phyloP scores from a whole-genome alignment of 2,329 filamentous ascomycete genomes.

The Pseudopyricularia cyperi region DNA sequence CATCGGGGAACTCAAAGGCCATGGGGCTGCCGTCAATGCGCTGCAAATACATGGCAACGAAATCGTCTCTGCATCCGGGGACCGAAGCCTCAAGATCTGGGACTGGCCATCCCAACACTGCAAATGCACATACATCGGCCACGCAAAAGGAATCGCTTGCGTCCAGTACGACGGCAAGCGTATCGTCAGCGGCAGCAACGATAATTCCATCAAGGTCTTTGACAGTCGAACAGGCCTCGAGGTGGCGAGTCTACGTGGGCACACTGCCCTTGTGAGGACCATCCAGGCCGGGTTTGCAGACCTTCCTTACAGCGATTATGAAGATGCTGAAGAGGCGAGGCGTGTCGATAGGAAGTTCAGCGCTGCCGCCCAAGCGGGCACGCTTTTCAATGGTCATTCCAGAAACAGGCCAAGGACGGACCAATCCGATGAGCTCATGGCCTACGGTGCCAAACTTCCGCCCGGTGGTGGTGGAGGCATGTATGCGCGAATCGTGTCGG shows the following conservation, averaged over 20 bases:
- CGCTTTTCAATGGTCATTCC: conserved; percentile 21
- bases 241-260: conserved; percentile 74
- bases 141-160: conserved; percentile 91
- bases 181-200: conserved; percentile 91
- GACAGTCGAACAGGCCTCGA: conserved; percentile 77
- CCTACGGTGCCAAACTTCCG: conserved; percentile 74
- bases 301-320: conserved; percentile 63
- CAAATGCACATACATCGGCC: conserved; percentile 67
- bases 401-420: conserved; percentile 38
- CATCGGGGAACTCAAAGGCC: conserved; percentile 69
- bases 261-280: conserved; percentile 77
- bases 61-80: conserved; percentile 89
- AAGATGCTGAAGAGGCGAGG: conserved; percentile 60
- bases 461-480: conserved; percentile 80
- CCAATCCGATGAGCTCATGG: conserved; percentile 61
- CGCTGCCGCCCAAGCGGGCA: conserved; percentile 38
- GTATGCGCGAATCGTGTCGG: conserved; percentile 91
- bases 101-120: conserved; percentile 71
- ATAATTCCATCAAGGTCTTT: conserved; percentile 92
- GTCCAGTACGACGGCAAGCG: conserved; percentile 91
- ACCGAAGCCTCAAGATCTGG: conserved; percentile 91
- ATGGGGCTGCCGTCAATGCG: conserved; percentile 87
- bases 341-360: conserved; percentile 64
- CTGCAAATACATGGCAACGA: conserved; percentile 79
- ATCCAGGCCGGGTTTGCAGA: conserved; percentile 94